Conservation (phyloP, 352 stramenopile genomes). For the Phytophthora ramorum region DNA sequence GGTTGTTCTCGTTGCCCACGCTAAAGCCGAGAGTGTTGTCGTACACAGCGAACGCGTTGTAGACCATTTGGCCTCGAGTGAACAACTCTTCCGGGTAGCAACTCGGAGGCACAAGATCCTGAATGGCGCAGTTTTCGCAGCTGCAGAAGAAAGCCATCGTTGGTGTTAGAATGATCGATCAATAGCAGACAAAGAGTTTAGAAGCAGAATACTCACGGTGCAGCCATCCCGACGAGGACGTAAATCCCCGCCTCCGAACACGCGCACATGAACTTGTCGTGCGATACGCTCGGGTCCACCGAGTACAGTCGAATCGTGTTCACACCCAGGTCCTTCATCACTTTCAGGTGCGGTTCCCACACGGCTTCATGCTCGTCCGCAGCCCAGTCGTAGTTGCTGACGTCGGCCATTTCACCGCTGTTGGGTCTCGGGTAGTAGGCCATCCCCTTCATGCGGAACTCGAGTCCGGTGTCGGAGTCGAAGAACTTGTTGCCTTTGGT, state of each 20-base stretch:
- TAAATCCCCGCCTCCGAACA: slow-evolving; percentile 77
- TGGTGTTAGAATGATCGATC: background rate
- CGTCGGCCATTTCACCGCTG: slow-evolving; percentile 50
- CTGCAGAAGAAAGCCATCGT: slow-evolving; percentile 6
- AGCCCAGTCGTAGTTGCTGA: slow-evolving; percentile 75
- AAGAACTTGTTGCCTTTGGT: slow-evolving; percentile 90
- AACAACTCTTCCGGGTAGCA: slow-evolving; percentile 69
- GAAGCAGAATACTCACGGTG: slow-evolving; percentile 40
- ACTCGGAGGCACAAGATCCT: slow-evolving; percentile 45
- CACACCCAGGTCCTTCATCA: slow-evolving; percentile 65
- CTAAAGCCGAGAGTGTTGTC: slow-evolving; percentile 77
- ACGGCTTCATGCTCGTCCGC: slow-evolving; percentile 65
- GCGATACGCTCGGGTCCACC: slow-evolving; percentile 61
- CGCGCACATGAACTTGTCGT: slow-evolving; percentile 89
- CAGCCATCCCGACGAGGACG: slow-evolving; percentile 70
- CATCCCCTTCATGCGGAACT: slow-evolving; percentile 82
- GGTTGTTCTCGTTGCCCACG: slow-evolving; percentile 69
- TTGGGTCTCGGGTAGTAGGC: slow-evolving; percentile 82
- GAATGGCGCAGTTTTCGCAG: slow-evolving; percentile 65
- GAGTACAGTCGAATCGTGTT: slow-evolving; percentile 81
- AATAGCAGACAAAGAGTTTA: background rate
- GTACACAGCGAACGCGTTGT: slow-evolving; percentile 79
- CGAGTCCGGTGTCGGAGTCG: slow-evolving; percentile 60
- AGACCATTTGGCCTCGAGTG: slow-evolving; percentile 63
- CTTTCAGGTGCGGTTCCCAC: slow-evolving; percentile 60